These are phyloP conservation scores for Phialocephala sp. DNA, from an alignment of 2,329 filamentous ascomycete species.

Conservation along the genomic window DNA sequence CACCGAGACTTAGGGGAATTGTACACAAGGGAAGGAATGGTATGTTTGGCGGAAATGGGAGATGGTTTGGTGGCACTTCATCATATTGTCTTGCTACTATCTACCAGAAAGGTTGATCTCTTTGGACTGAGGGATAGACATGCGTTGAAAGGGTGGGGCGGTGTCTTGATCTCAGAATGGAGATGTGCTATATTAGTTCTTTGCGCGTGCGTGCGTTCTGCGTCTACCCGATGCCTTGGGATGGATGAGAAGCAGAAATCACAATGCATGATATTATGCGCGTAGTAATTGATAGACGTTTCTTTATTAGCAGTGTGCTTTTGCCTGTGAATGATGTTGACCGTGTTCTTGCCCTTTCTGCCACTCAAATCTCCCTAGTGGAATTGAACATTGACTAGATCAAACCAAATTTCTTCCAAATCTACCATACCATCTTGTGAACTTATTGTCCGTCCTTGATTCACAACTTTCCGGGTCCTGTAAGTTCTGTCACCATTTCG, in stretches of 20 bases:
- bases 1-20: constrained; percentile 5
- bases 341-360: background rate
- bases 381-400: background rate
- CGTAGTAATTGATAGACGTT: constrained; percentile 38
- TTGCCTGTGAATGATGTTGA: background rate
- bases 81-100: constrained; percentile 40
- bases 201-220: constrained; percentile 17
- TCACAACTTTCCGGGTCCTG: no score
- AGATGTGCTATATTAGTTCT: constrained; percentile 37
- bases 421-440: no score
- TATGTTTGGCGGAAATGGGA: constrained; percentile 13
- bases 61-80: constrained; percentile 40
- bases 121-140: constrained; percentile 19
- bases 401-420: no score
- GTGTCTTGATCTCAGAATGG: constrained; percentile 14
- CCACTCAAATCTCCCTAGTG: background rate
- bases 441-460: no score
- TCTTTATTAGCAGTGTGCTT: constrained; percentile 18
- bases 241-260: constrained; percentile 11
- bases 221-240: constrained; percentile 10
- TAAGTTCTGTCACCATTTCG: no score
- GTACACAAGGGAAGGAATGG: constrained; percentile 32
- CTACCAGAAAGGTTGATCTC: constrained; percentile 24
- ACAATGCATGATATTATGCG: constrained; percentile 12
- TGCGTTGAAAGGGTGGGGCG: constrained; percentile 15